A percentile compares a stretch with the other conserved stretches of the same genome.
These are phyloP conservation scores for Babesia caballi DNA, from an alignment of 169 alveolate species.

Conservation along the genomic window DNA sequence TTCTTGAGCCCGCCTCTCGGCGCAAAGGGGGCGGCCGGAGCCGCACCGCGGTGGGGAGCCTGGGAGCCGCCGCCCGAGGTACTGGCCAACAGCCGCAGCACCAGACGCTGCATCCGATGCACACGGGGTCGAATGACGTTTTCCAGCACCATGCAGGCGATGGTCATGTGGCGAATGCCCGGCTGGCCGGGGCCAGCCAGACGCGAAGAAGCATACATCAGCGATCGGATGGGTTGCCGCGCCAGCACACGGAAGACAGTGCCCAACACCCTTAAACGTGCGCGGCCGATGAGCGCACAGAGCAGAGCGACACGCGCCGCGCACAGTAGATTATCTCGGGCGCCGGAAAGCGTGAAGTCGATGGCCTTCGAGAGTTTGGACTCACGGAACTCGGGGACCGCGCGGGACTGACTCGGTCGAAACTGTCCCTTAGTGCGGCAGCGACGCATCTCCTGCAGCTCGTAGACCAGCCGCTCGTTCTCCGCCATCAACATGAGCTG, in stretches of 20 bases:
- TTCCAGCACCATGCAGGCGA: constrained; percentile 16
- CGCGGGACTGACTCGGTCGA: constrained; percentile 16
- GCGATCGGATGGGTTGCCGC: constrained; percentile 2
- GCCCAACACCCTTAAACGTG: constrained; percentile 10
- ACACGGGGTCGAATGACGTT: constrained; percentile 13
- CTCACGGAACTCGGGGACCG: constrained; percentile 41
- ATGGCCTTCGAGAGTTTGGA: constrained; percentile 52
- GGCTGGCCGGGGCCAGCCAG: not conserved
- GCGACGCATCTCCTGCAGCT: constrained; percentile 64
- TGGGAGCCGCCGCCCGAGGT: not conserved
- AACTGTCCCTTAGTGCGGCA: constrained; percentile 16
- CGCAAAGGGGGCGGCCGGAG: too few relatives aligned
- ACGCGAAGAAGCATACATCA: not conserved
- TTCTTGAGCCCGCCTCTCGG: not conserved
- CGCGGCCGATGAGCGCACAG: not conserved
- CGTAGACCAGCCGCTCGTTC: constrained; percentile 73
- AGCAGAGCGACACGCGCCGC: constrained; percentile 5
- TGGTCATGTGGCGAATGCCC: not conserved
- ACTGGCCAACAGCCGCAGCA: not conserved
- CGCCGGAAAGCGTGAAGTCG: constrained; percentile 55
- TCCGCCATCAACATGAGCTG: constrained; percentile 76
- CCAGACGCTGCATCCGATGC: constrained; percentile 27
- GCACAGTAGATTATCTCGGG: constrained; percentile 19
- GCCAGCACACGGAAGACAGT: constrained; percentile 8
- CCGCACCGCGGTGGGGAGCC: too few relatives aligned